These are phyloP conservation scores for Miamiensis avidus DNA, from an alignment of 169 alveolate genomes.

Conservation along the genomic window DNA sequence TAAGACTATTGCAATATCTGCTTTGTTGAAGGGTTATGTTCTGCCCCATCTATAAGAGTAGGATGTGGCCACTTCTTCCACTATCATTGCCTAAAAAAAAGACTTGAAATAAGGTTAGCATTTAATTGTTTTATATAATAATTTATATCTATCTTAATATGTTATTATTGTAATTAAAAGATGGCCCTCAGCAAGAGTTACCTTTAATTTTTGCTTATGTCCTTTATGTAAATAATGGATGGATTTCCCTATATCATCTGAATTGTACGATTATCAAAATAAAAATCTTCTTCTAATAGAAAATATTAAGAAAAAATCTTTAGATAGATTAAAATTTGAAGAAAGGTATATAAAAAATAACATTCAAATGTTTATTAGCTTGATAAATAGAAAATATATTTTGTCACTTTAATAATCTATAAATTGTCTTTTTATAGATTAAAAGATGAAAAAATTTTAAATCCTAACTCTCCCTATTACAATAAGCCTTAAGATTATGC, in stretches of 20 bases:
- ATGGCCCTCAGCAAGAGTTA: slow-evolving; percentile 81
- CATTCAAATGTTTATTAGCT: background rate
- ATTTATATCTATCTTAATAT: background rate
- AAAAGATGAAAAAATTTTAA: slow-evolving; percentile 71
- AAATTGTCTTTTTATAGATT: slow-evolving; percentile 30
- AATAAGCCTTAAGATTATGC: slow-evolving; percentile 77
- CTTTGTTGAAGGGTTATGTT: slow-evolving; percentile 78
- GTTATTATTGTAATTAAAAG: background rate
- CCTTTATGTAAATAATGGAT: slow-evolving; percentile 72
- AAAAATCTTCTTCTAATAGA: slow-evolving; percentile 33
- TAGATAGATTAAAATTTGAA: slow-evolving; percentile 83
- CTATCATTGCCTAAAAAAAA: slow-evolving; percentile 67
- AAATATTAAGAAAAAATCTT: slow-evolving; percentile 60
- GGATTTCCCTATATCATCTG: slow-evolving; percentile 45
- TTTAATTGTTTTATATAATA: background rate
- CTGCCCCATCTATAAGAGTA: slow-evolving; percentile 65
- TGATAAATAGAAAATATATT: too few relatives aligned
- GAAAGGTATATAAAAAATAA: slow-evolving; percentile 29
- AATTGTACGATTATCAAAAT: slow-evolving; percentile 24
- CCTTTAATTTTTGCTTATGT: slow-evolving; percentile 73
- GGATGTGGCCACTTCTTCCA: slow-evolving; percentile 77
- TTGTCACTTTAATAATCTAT: background rate
- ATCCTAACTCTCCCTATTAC: slow-evolving; percentile 63
- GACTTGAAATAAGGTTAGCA: slow-evolving; percentile 45
- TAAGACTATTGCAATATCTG: slow-evolving; percentile 83